phyloP scores from a whole-genome alignment of 305 asterid genomes.

The Coffea humblotiana region DNA sequence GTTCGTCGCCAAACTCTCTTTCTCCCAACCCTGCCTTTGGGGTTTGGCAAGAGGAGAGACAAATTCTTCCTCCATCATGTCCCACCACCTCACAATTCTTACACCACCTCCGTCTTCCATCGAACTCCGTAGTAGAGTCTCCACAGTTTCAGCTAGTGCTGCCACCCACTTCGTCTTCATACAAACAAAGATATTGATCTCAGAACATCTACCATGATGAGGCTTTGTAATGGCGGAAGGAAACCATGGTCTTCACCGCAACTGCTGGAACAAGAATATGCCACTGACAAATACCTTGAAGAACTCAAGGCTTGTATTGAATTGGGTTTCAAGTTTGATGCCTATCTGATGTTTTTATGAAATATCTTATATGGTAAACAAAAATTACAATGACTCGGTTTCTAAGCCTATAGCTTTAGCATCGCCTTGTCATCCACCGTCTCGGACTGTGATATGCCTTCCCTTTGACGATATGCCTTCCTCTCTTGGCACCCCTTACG shows the following conservation, averaged over 20 bases:
- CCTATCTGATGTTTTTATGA: conserved; percentile 57
- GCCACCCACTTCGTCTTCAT: conserved; percentile 26
- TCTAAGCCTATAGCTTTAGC: conserved; percentile 28
- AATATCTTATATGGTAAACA: conserved; percentile 57
- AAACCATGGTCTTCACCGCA: conserved; percentile 27
- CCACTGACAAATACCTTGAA: conserved; percentile 65
- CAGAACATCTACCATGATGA: conserved; percentile 55
- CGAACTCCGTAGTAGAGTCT: conserved; percentile 7
- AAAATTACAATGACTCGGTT: conserved; percentile 42
- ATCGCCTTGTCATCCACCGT: conserved; percentile 30
- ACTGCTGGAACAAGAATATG: conserved; percentile 48
- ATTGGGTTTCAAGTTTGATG: conserved; percentile 72
- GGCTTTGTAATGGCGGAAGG: conserved; percentile 62
- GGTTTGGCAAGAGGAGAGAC: conserved; percentile 18
- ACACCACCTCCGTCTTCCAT: conserved; percentile 17
- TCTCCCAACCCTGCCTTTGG: conserved; percentile 14
- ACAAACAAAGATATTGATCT: conserved; percentile 68
- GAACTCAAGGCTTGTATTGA: conserved; percentile 76
- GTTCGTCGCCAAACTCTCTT: conserved; percentile 12
- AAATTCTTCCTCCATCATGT: not conserved
- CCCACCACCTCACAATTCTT: not conserved
- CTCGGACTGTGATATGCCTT: conserved; percentile 43
- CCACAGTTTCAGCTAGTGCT: conserved; percentile 12
- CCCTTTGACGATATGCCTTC: conserved; percentile 12
- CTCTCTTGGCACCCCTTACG: conserved; percentile 47